These are phyloP conservation scores for Babesia divergens DNA, from an alignment of 169 alveolate species.

Conservation along the genomic window DNA sequence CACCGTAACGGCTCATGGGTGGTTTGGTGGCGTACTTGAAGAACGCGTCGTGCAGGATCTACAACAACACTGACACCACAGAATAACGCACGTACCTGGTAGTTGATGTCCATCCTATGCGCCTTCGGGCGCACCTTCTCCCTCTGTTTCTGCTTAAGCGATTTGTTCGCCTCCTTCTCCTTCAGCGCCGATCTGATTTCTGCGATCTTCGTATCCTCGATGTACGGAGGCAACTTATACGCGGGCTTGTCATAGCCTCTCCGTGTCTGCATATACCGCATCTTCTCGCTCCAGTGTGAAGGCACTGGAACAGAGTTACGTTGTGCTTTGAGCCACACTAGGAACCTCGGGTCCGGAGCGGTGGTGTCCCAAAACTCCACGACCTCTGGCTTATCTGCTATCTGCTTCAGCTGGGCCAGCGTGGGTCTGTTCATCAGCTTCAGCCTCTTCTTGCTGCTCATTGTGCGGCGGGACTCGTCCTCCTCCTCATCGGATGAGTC, in stretches of 20 bases:
- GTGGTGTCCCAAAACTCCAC: conserved; percentile 95
- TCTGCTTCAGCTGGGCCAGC: conserved; percentile 60
- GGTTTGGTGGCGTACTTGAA: conserved; percentile 95
- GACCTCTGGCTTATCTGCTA: conserved; percentile 82
- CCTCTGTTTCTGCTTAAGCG: conserved; percentile 93
- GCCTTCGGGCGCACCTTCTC: conserved; percentile 96
- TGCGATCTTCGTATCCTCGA: conserved; percentile 86
- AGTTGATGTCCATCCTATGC: conserved; percentile 95
- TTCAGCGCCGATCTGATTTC: conserved; percentile 87
- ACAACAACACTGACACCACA: neutral
- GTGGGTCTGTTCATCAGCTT: conserved; percentile 63
- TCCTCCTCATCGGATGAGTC: conserved; percentile 55
- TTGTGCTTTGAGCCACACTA: conserved; percentile 90
- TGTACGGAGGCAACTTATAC: conserved; percentile 91
- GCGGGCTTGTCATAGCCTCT: conserved; percentile 93
- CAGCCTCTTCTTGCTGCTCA: conserved; percentile 55
- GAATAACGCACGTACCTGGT: conserved; percentile 69
- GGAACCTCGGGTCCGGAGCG: conserved; percentile 93
- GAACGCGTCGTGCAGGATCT: conserved; percentile 97
- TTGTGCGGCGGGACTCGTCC: conserved; percentile 52
- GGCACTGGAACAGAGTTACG: conserved; percentile 97
- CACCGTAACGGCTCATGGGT: conserved; percentile 93
- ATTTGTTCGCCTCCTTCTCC: conserved; percentile 91
- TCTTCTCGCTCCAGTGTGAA: conserved; percentile 96
- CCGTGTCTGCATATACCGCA: conserved; percentile 92